Conservation (phyloP, 208 protist species). For the Crithidia bombi region DNA sequence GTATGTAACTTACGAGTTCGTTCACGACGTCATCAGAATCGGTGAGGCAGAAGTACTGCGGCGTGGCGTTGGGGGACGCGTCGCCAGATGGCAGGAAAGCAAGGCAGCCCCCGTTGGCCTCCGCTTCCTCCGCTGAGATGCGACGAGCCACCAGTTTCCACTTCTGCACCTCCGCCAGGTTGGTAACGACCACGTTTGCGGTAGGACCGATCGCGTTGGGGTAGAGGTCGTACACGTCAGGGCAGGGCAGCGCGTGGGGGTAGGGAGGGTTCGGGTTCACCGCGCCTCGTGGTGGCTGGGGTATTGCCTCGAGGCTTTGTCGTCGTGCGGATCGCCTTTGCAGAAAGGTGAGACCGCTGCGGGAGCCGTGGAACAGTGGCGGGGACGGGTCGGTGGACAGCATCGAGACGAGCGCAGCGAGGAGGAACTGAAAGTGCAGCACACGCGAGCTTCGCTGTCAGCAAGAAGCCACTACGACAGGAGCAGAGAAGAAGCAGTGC, state of each 20-base stretch:
- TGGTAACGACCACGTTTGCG: neutral
- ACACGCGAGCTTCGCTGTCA: too few relatives aligned
- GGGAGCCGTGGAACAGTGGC: too few relatives aligned
- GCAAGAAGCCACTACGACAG: too few relatives aligned
- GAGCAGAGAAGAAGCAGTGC: too few relatives aligned
- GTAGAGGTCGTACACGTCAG: neutral
- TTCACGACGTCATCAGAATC: slow-evolving; percentile 4
- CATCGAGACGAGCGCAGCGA: too few relatives aligned
- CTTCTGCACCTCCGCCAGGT: neutral
- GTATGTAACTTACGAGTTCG: neutral
- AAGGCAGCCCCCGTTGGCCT: neutral
- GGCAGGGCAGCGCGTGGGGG: neutral
- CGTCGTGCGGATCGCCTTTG: too few relatives aligned
- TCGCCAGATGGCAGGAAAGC: too few relatives aligned
- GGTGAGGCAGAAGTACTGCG: slow-evolving; percentile 6
- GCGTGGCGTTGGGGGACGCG: too few relatives aligned
- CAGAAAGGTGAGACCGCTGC: too few relatives aligned
- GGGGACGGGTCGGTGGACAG: too few relatives aligned
- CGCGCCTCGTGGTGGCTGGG: neutral
- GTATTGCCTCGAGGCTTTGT: too few relatives aligned
- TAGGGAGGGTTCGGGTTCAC: neutral
- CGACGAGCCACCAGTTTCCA: slow-evolving; percentile 3
- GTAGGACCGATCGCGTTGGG: neutral
- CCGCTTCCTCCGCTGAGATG: neutral
- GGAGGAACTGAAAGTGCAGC: too few relatives aligned